Evolutionary conservation across 805 yeast genomes (phyloP), one percentile per base, ranked within the genome.

Genomic region (Lachancea waltii): DNA sequence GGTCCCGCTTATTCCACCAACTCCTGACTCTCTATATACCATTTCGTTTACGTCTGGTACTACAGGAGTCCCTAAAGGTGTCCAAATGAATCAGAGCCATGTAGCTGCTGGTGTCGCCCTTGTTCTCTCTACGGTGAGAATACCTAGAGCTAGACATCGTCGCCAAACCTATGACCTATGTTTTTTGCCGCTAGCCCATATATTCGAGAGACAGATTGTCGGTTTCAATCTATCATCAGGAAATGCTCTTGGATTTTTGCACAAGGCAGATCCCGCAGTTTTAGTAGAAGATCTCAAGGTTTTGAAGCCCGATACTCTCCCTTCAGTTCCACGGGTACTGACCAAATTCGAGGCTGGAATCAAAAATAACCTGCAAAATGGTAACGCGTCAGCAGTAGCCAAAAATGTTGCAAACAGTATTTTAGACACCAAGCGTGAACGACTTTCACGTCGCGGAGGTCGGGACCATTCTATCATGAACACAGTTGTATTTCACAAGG

Each of bases 21-120:
- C 57, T 1, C 72, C 78, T 1, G 69, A 73, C 11, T 69, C 72
- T 17, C 33, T 72, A 14, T 77, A 75, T 54, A 78, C 87, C 13
- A 72, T 81, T 33, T 75, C 81, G 6, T 81, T 80, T 55, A 81
- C 89, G 2, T 77, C 85, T 0, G 89, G 89, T 22, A 81, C 89
- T 2, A 80, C 87, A 1, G 86, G 86, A 13, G 59, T 70, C 13
- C 89, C 89, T 33, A 81, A 81, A 58, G 89, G 89, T 37, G 87
- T 77, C 13, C 73, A 69, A 35, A 42, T 74, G 30, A 64, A 73
- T 7, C 85, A 81, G 35, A 60, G 62, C 8, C 70, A 70, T 50
- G 66, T 73, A 8, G 63, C 70, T 9, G 69, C 82, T 2, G 71
- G 67, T 5, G 70, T 75, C 29, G 68, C 72, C 2, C 60, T 69